Conservation (phyloP, 2,329 filamentous ascomycete genomes). For the Pseudocercospora crystallina region DNA sequence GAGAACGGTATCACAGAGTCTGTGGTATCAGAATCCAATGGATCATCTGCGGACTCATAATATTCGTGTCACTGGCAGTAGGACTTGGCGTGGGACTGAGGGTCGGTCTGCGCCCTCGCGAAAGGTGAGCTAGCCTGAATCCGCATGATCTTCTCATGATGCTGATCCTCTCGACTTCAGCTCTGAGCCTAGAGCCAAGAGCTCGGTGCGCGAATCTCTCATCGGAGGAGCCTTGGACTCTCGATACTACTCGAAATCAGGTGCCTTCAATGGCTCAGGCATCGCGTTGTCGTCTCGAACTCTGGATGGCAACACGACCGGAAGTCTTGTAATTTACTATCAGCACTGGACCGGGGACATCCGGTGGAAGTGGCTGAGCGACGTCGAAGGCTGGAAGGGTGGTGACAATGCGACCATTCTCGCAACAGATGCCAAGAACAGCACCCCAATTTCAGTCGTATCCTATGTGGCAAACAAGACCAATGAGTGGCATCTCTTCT, state of each 20-base stretch:
- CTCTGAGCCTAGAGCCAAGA: too few relatives aligned
- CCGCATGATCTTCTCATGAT: too few relatives aligned
- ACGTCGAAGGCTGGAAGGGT: conserved; percentile 39
- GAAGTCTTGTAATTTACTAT: conserved; percentile 44
- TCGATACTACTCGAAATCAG: conserved; percentile 35
- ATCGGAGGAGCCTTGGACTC: conserved; percentile 21
- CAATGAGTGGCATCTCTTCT: conserved; percentile 32
- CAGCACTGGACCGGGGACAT: conserved; percentile 46
- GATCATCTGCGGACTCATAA: conserved; percentile 24
- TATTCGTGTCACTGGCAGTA: conserved; percentile 25
- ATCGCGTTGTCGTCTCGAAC: conserved; percentile 39
- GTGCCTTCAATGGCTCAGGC: conserved; percentile 48
- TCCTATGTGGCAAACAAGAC: conserved; percentile 38
- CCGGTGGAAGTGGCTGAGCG: conserved; percentile 39
- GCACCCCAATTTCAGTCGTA: conserved; percentile 43
- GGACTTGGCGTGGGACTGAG: conserved; percentile 39
- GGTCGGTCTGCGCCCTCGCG: conserved; percentile 28
- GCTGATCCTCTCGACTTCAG: too few relatives aligned
- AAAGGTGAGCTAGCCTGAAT: too few relatives aligned
- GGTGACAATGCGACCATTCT: conserved; percentile 39
- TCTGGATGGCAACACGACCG: conserved; percentile 19
- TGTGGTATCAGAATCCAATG: conserved; percentile 19
- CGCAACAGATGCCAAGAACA: conserved; percentile 45
- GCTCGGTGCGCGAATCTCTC: too few relatives aligned
- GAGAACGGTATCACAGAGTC: conserved; percentile 10